phyloP scores from a whole-genome alignment of 352 stramenopile genomes.

The Pythium folliculosum region DNA sequence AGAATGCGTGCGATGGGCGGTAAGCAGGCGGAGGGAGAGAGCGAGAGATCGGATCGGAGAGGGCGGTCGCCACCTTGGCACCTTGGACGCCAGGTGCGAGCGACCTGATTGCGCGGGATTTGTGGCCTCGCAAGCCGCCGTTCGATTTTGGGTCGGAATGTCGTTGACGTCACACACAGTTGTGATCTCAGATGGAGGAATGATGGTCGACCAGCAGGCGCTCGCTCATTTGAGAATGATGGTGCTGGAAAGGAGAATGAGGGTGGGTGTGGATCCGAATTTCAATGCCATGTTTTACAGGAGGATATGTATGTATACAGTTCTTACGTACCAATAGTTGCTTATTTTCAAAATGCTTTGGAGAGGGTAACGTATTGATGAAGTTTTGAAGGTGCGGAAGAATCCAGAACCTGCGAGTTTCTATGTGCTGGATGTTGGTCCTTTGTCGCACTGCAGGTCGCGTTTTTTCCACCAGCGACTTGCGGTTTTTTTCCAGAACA shows the following conservation, averaged over 20 bases:
- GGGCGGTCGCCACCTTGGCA: too few species aligned
- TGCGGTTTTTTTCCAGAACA: slow-evolving; percentile 12
- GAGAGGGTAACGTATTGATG: background rate
- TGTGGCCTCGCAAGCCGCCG: background rate
- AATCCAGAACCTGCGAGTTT: slow-evolving; percentile 21
- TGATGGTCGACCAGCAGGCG: background rate
- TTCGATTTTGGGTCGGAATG: too few species aligned
- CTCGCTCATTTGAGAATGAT: slow-evolving; percentile 13
- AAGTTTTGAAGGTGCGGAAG: slow-evolving; percentile 4
- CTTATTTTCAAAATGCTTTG: background rate
- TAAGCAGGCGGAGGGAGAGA: too few species aligned
- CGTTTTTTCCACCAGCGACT: slow-evolving; percentile 6
- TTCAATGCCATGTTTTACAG: background rate
- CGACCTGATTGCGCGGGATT: background rate
- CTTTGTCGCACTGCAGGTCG: slow-evolving; percentile 12
- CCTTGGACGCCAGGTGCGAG: too few species aligned
- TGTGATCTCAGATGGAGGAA: slow-evolving; percentile 6
- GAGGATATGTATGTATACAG: background rate
- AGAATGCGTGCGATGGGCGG: too few species aligned
- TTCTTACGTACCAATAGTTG: too few species aligned
- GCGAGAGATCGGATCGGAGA: too few species aligned
- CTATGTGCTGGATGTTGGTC: slow-evolving; percentile 24
- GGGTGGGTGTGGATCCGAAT: slow-evolving; percentile 1
- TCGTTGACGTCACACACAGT: background rate
- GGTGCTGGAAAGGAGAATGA: slow-evolving; percentile 12